A percentile compares a stretch with the other conserved stretches of the same genome.
These are phyloP conservation scores for Aspergillus felis DNA, from an alignment of 2,329 filamentous ascomycete species.

Conservation along the genomic window DNA sequence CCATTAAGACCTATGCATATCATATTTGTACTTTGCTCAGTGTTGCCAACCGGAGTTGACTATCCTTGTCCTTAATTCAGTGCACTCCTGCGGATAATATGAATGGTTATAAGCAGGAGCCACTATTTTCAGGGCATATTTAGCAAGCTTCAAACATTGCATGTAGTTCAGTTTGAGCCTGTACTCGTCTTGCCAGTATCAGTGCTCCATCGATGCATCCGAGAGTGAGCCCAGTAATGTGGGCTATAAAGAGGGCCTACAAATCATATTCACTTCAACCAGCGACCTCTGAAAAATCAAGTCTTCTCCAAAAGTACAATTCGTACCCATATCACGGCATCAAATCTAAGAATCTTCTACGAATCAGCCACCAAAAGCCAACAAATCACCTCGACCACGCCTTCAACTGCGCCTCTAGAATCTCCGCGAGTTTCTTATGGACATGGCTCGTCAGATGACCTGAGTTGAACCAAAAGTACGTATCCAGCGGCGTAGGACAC, in stretches of 20 bases:
- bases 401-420: conserved; percentile 14
- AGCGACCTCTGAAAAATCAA: not conserved
- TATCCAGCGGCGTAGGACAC: conserved; percentile 38
- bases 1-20: not conserved
- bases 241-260: not conserved
- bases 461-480: conserved; percentile 49
- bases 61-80: too few relatives aligned
- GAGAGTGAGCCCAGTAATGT: not conserved
- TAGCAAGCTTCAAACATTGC: too few relatives aligned
- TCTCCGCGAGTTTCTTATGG: conserved; percentile 37
- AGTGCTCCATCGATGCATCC: not conserved
- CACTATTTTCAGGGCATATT: too few relatives aligned
- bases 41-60: too few relatives aligned
- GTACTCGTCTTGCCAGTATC: not conserved
- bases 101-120: too few relatives aligned
- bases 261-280: not conserved
- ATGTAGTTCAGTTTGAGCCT: not conserved
- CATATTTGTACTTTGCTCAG: too few relatives aligned
- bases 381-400: conserved; percentile 4
- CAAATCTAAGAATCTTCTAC: not conserved
- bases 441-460: conserved; percentile 45
- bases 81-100: too few relatives aligned
- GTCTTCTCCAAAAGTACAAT: too few relatives aligned
- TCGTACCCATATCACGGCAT: too few relatives aligned
- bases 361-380: not conserved